These are phyloP conservation scores for Leccinum imitatum DNA, from an alignment of 768 basidiomycete genomes.

Conservation along the genomic window DNA sequence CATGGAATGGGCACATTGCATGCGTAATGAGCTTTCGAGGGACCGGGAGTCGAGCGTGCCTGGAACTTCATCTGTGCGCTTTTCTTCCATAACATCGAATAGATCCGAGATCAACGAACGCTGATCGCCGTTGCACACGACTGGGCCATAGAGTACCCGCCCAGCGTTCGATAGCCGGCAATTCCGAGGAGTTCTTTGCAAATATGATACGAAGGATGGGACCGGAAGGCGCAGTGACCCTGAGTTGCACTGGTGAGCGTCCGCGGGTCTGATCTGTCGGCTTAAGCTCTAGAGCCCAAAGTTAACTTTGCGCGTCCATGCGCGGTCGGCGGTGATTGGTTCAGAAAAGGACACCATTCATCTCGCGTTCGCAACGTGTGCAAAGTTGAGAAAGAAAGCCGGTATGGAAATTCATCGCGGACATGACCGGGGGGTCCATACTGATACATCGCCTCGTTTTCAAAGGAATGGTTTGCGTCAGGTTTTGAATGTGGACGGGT, in stretches of 20 bases:
- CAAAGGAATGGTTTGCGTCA: conserved; percentile 2
- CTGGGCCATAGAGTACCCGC: conserved; percentile 80
- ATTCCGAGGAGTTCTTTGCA: conserved; percentile 74
- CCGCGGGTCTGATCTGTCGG: not conserved
- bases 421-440: conserved; percentile 52
- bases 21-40: not conserved
- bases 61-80: not conserved
- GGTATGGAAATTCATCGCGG: conserved; percentile 87
- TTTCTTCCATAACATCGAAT: not conserved
- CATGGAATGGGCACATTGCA: not conserved
- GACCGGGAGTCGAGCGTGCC: not conserved
- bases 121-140: not conserved
- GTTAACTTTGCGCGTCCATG: not conserved
- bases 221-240: conserved; percentile 78
- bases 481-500: not conserved
- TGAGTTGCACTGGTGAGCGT: conserved; percentile 78
- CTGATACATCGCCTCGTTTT: conserved; percentile 43
- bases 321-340: conserved; percentile 37
- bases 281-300: not conserved
- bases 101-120: not conserved
- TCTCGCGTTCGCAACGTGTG: conserved; percentile 84
- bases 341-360: conserved; percentile 94
- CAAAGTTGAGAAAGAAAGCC: conserved; percentile 74
- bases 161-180: conserved; percentile 70
- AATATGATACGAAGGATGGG: conserved; percentile 87